These are phyloP conservation scores for Penicillium digitatum DNA, from an alignment of 2,329 filamentous ascomycete species.

Conservation along the genomic window DNA sequence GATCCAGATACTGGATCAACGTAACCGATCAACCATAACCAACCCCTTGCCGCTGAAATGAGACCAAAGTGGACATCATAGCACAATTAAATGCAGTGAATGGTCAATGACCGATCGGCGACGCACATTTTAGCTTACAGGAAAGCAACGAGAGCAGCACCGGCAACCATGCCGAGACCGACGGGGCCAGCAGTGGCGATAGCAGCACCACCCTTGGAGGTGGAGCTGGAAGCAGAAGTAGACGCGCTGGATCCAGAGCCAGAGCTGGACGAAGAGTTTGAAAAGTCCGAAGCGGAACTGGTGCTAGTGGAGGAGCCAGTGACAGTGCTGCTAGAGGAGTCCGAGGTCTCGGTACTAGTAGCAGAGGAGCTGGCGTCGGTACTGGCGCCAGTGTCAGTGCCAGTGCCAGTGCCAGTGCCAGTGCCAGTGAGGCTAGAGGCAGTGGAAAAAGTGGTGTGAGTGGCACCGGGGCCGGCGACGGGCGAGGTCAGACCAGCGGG, in stretches of 20 bases:
- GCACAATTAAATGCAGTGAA: not conserved
- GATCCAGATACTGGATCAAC: not conserved
- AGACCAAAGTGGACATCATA: not conserved
- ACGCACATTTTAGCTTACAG: slow-evolving; percentile 31
- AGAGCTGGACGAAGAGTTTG: slow-evolving; percentile 1
- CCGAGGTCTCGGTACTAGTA: slow-evolving; percentile 16
- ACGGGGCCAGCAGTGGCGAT: slow-evolving; percentile 38
- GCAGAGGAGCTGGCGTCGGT: slow-evolving; percentile 10
- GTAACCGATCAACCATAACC: not conserved
- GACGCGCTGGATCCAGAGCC: slow-evolving; percentile 7
- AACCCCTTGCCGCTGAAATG: not conserved
- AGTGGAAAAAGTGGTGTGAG: slow-evolving; percentile 24
- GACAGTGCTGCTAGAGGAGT: slow-evolving; percentile 19
- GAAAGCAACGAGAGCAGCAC: slow-evolving; percentile 42
- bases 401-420: slow-evolving; percentile 19
- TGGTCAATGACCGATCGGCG: not conserved
- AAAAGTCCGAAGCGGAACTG: slow-evolving; percentile 1
- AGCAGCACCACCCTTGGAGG: slow-evolving; percentile 32
- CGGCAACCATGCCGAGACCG: slow-evolving; percentile 40
- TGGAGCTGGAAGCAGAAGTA: slow-evolving; percentile 14
- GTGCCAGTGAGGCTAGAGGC: slow-evolving; percentile 17
- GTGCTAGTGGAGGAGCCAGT: slow-evolving; percentile 10
- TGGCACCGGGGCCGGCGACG: slow-evolving; percentile 25
- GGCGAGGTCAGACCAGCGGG: slow-evolving; percentile 39
- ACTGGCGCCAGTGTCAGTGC: too few relatives aligned